These are phyloP conservation scores for Pleurotus ostreatus DNA, from an alignment of 768 basidiomycete genomes.

Conservation along the genomic window DNA sequence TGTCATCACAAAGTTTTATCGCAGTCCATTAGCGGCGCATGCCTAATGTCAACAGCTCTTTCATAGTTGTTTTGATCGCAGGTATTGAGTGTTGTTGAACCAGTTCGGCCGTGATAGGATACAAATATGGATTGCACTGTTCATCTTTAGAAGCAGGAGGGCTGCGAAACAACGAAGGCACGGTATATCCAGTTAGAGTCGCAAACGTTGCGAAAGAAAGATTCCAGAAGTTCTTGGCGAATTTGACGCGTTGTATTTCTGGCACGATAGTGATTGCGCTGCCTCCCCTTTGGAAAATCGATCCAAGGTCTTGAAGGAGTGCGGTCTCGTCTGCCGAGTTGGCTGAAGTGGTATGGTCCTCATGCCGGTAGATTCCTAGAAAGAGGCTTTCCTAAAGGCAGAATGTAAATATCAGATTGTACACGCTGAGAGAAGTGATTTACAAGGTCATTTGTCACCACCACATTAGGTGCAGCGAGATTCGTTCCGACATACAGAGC, in stretches of 20 bases:
- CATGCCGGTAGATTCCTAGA: constrained; percentile 50
- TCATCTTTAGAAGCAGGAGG: constrained; percentile 30
- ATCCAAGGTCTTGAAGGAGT: constrained; percentile 40
- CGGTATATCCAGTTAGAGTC: constrained; percentile 45
- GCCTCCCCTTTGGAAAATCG: constrained; percentile 46
- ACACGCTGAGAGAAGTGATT: constrained; percentile 14
- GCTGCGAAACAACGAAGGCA: constrained; percentile 48
- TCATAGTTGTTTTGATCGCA: constrained; percentile 37
- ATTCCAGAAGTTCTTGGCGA: constrained; percentile 64
- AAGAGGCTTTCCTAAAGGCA: constrained; percentile 40
- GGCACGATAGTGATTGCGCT: constrained; percentile 41
- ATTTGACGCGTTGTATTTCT: constrained; percentile 61
- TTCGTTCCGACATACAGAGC: constrained; percentile 57
- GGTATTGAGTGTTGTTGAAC: constrained; percentile 42
- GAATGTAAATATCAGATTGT: no score
- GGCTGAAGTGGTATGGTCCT: constrained; percentile 30
- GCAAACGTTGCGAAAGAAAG: constrained; percentile 49
- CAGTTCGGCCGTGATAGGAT: constrained; percentile 34
- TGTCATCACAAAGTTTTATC: no score
- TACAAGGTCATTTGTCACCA: constrained; percentile 51
- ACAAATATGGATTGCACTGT: constrained; percentile 35
- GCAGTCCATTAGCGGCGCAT: not conserved
- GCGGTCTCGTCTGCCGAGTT: constrained; percentile 40
- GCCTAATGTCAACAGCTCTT: constrained; percentile 44
- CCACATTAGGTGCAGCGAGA: constrained; percentile 38